phyloP scores from a whole-genome alignment of 768 basidiomycete species.

The Tricholoma saponaceum region DNA sequence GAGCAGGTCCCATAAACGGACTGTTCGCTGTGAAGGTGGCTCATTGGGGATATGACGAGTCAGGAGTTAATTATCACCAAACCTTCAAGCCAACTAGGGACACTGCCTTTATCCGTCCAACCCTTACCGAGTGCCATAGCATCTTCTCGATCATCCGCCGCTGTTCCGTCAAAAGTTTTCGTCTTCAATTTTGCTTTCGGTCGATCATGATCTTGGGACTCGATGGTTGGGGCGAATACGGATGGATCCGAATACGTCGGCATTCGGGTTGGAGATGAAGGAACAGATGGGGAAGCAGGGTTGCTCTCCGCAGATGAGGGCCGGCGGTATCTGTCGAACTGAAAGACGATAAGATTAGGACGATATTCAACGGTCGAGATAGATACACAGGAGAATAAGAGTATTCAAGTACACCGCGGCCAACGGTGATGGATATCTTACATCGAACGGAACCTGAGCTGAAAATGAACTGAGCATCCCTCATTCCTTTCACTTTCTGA shows the following conservation, averaged over 20 bases:
- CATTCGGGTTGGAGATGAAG: conserved; percentile 7
- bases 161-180: conserved; percentile 17
- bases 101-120: conserved; percentile 19
- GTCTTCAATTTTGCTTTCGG: conserved; percentile 21
- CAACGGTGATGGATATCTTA: background rate
- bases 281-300: conserved; percentile 8
- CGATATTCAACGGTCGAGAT: background rate
- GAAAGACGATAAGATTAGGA: conserved; percentile 1
- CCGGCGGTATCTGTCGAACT: conserved; percentile 51
- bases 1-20: conserved; percentile 30
- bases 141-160: conserved; percentile 11
- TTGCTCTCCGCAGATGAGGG: conserved; percentile 27
- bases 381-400: background rate
- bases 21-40: conserved; percentile 23
- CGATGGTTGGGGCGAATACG: background rate
- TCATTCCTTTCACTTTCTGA: no score
- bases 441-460: no score
- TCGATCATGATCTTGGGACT: conserved; percentile 14
- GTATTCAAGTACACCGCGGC: background rate
- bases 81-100: conserved; percentile 40
- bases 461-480: no score
- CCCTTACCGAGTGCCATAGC: conserved; percentile 8
- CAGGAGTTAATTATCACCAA: conserved; percentile 4
- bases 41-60: background rate
- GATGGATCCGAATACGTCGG: conserved; percentile 6